Evolutionary conservation across 352 stramenopile genomes (phyloP).

Genomic region (Heterotrichella gracilis): DNA sequence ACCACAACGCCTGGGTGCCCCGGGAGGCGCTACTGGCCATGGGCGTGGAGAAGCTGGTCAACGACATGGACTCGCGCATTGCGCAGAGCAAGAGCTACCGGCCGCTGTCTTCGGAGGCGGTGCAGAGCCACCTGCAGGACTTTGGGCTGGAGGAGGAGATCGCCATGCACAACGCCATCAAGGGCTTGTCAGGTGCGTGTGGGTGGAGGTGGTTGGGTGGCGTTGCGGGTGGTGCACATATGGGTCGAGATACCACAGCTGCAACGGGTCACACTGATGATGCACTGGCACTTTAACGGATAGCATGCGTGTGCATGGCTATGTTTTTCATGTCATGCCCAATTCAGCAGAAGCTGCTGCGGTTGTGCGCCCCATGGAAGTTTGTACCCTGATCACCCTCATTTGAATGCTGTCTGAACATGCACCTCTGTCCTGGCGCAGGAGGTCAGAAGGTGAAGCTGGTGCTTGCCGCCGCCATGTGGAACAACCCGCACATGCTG

Average conservation of each 20-base stretch:
- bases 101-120: too few relatives aligned
- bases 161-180: too few relatives aligned
- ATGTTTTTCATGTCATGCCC: constrained; percentile 67
- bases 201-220: too few relatives aligned
- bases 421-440: constrained; percentile 50
- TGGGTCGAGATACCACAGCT: too few relatives aligned
- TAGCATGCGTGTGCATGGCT: too few relatives aligned
- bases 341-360: constrained; percentile 45
- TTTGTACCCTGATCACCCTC: constrained; percentile 78
- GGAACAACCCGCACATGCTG: constrained; percentile 37
- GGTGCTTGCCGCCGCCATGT: constrained; percentile 38
- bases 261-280: too few relatives aligned
- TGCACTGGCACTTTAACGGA: too few relatives aligned
- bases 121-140: too few relatives aligned
- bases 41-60: constrained; percentile 67
- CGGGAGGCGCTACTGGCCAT: constrained; percentile 51
- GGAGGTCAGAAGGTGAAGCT: constrained; percentile 55
- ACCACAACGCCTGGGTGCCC: constrained; percentile 64
- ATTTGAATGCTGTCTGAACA: constrained; percentile 82
- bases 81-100: constrained; percentile 16
- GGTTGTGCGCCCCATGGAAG: constrained; percentile 55
- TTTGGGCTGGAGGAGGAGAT: too few relatives aligned
- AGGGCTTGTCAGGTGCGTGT: too few relatives aligned
- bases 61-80: constrained; percentile 18
- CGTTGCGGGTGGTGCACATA: too few relatives aligned